Evolutionary conservation across 2,329 filamentous ascomycete species (phyloP), one percentile per base, ranked within the genome.

Genomic region (Ascochyta lentis): DNA sequence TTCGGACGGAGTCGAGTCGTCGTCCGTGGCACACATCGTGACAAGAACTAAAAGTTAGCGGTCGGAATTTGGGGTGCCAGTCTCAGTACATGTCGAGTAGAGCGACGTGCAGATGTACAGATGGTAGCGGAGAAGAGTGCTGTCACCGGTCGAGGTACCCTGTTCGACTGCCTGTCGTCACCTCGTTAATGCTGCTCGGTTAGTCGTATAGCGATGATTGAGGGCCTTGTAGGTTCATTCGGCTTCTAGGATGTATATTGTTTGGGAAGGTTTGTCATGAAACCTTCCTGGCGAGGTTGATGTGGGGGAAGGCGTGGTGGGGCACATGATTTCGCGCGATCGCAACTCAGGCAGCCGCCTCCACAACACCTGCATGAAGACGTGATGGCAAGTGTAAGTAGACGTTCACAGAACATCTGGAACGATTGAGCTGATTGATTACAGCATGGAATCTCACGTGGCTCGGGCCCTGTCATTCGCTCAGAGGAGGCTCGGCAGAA

Each of bases 361-460:
- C 49, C 45, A 46, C 31, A 24, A 55, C 46, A 55, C 56, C 37
- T 49, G 35, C 43, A 52, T n/a, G 29, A 50, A 49, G 31, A 35
- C 34, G 41, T 38, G 38, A 78, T 79, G 76, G 74, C 76, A 71
- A 78, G 75, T 64, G 77, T 78, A 61, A 70, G 76, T 75, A 31
- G 26, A 44, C 10, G 6, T 23, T 22, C 6, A 4, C 19, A 1
- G 0, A 23, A 45, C 5, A 0, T 3, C 27, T 3, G 6, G 12
- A n/a, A 6, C 19, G 27, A 23, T n/a, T 48, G n/a, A 45, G 41
- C 63, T 73, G 31, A 73, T 55, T n/a, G 12, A 19, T 16, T 40
- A 9, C 78, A 96, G 92, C 93, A 97, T 84, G 92, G 91, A 72
- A 84, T 96, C 75, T 85, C 90, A 69, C 90, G 92, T 71, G 69